Base-by-base conservation (phyloP, 2,329 filamentous ascomycete genomes). In the Paradendryphiella salina region DNA sequence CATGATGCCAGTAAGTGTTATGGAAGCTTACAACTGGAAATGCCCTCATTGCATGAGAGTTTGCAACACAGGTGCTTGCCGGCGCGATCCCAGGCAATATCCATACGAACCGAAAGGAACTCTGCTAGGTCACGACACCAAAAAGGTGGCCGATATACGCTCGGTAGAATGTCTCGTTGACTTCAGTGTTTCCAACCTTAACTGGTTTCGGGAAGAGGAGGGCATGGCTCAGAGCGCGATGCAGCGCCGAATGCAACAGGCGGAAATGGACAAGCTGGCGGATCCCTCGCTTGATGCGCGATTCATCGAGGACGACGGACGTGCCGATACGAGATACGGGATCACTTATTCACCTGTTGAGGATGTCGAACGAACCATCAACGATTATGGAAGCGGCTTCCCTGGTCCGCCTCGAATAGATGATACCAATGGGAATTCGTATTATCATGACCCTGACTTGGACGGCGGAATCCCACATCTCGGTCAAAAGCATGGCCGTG, bases 151-250 rank as follows among this genome's bases (percentile, higher is more conserved):
- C 2, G 94, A 99, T 73, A 87, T 89, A 43, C 85, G 94, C 53
- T 96, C 92, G 65, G 85, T 96, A 5, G 93, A 97, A 71, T 87
- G 85, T 18, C 80, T 97, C 17, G 90, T 97, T 7, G 91, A 97
- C 69, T 96, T 96, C 72, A 85, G 89, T 20, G 80, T 89, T 33
- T 93, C 95, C 45, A 99, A 99, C 69, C 78, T 96, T 20, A 83
- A 82, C 34, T 96, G 91, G 90, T 76, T 97, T 39, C 82, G 82
- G 44, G 84, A 84, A 23, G 72, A 78, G 14, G 74, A 75, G 28
- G 69, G 65, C 60, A 56, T 64, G 56, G 71, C 73, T 2, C 65
- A 77, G 35, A 77, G 78, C 37, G 78, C 75, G 5, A 69, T 82
- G 50, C 73, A 74, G 46, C 76, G 75, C 50, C 78, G 79, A 21